These are phyloP conservation scores for Phlyctochytrium planicorne DNA, from an alignment of 192 early-diverging fungal genomes.

Conservation along the genomic window DNA sequence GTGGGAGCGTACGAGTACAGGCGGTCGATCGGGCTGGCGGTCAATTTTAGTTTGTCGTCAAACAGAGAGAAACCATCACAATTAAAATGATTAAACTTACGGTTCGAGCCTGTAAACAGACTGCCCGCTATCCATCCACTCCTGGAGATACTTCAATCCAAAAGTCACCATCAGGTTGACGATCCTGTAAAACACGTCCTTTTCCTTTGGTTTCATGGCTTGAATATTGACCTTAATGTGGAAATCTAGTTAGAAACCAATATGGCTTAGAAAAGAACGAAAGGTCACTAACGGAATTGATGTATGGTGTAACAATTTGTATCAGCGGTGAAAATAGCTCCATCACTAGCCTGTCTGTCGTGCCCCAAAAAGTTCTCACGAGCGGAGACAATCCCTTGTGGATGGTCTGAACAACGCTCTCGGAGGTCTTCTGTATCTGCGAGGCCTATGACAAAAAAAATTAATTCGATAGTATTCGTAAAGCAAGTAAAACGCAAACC, in stretches of 20 bases:
- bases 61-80: too few relatives aligned
- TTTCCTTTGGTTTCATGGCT: slow-evolving; percentile 64
- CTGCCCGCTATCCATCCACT: slow-evolving; percentile 38
- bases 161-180: slow-evolving; percentile 70
- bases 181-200: slow-evolving; percentile 47
- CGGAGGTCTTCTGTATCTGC: slow-evolving; percentile 45
- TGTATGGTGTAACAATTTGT: slow-evolving; percentile 74
- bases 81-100: too few relatives aligned
- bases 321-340: slow-evolving; percentile 70
- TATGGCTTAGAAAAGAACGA: not conserved
- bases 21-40: not conserved
- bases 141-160: slow-evolving; percentile 70
- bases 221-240: slow-evolving; percentile 54
- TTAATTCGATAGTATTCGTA: too few relatives aligned
- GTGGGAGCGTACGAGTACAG: not conserved
- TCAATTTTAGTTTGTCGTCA: not conserved
- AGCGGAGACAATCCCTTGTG: slow-evolving; percentile 45
- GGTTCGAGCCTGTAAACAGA: slow-evolving; percentile 59
- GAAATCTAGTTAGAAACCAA: not conserved
- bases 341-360: slow-evolving; percentile 36
- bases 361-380: slow-evolving; percentile 49
- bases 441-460: too few relatives aligned
- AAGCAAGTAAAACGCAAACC: slow-evolving; percentile 19
- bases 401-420: slow-evolving; percentile 47
- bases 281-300: slow-evolving; percentile 59